Percentiles rank a stretch among this genome's conserved stretches.
Evolutionary conservation across 2,329 filamentous ascomycete species (phyloP).

Genomic region (Colletotrichum sojae): DNA sequence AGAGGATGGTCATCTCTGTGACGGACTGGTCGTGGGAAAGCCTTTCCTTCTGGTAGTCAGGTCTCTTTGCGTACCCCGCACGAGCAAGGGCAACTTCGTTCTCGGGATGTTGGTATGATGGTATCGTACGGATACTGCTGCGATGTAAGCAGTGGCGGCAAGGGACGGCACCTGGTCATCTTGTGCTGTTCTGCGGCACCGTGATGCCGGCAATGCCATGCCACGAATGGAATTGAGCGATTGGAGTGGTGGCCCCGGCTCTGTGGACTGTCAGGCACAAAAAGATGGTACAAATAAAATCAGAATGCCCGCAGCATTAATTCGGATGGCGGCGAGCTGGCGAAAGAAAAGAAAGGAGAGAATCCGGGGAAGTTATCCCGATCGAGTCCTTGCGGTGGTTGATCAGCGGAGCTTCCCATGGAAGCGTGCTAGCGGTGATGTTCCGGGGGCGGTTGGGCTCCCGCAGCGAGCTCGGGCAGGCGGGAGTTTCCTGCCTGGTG

Average conservation of each 20-base stretch:
- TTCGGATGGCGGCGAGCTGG: background rate
- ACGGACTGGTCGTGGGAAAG: no score
- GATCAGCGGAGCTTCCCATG: constrained; percentile 36
- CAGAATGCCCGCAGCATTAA: background rate
- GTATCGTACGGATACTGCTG: no score
- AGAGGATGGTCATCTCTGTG: background rate
- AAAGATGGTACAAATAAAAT: background rate
- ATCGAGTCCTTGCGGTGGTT: constrained; percentile 22
- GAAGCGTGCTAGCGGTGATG: constrained; percentile 14
- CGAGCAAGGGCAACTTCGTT: no score
- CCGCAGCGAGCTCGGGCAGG: constrained; percentile 1
- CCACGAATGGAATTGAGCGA: constrained; percentile 1
- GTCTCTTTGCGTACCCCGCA: constrained; percentile 15
- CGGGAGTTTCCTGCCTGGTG: background rate
- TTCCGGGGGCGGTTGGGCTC: background rate
- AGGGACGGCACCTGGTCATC: background rate
- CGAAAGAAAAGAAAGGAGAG: constrained; percentile 11
- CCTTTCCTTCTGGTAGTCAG: background rate
- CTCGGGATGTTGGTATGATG: background rate
- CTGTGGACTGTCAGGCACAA: constrained; percentile 4
- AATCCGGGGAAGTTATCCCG: constrained; percentile 33
- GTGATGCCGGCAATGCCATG: constrained; percentile 7
- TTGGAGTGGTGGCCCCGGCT: background rate
- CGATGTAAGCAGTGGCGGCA: no score
- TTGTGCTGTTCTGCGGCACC: background rate